Base-by-base conservation (phyloP, 1,284 basidiomycete species). In the Ceratobasidium sp. region DNA sequence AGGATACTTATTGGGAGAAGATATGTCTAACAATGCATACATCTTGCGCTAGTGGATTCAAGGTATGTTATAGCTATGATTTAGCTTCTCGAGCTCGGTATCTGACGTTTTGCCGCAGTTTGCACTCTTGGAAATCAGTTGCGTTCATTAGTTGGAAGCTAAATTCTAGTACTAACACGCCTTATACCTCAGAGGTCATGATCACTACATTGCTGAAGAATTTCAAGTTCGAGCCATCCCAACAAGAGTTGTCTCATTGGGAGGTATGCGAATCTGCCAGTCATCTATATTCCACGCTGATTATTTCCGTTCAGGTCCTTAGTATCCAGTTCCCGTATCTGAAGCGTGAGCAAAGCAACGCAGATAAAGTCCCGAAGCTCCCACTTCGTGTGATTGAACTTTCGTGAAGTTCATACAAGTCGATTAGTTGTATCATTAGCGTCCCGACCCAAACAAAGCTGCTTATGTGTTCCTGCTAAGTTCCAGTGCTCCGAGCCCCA, bases 61-160 rank as follows among this genome's bases (percentile, higher is more conserved):
- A 74, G 71, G 65, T 67, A 13, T 7, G 65, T 13, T 13, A 43
- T 22, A 25, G 11, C 25, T 49, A 17, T 2, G 37, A 40, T 22
- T 44, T 46, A 9, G 8, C 40, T 11, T 9, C 40, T 9, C 40
- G 5, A 49, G 22, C 32, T 15, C 4, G 34, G 2, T 49, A 34
- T 11, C 43, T 51, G 29, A 66, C 44, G 1, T 29, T 51, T 49
- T 3, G 11, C 22, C 17, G 7, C 11, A 67, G 65, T 74, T 74
- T 54, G 59, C 71, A 9, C 15, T 74, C 8, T 40, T 74, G 61
- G 71, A 74, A 61, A 74, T 54, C 49, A 74, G 71, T 74, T 74
- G 56, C 25, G 71, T 74, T 34, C 2, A 15, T 44, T 17, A 15
- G 40, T 52, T 17, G 19, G 17, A 17, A 7, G 34, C 37, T 54